Percentiles rank a stretch among this genome's conserved stretches.
These are phyloP conservation scores for Blastocystis sp. DNA, from an alignment of 352 stramenopile species.

Conservation along the genomic window DNA sequence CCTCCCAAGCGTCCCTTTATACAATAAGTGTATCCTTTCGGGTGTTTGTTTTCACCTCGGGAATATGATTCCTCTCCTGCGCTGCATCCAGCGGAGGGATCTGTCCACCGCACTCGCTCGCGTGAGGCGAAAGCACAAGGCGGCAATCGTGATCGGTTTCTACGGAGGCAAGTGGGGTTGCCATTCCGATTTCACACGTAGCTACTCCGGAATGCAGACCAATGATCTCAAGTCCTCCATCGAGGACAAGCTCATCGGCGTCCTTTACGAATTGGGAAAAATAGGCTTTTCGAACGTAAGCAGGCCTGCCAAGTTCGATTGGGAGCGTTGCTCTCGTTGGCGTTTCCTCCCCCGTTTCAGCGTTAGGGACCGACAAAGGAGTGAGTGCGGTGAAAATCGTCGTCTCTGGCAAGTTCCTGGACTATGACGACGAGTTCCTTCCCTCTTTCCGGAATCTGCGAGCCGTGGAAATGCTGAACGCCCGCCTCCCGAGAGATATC, in stretches of 20 bases:
- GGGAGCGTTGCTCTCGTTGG: constrained; percentile 48
- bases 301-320: constrained; percentile 39
- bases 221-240: constrained; percentile 11
- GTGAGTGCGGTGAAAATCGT: constrained; percentile 54
- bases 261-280: constrained; percentile 8
- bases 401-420: constrained; percentile 31
- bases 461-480: not conserved
- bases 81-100: not conserved
- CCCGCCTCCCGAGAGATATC: constrained; percentile 5
- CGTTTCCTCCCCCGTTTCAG: not conserved
- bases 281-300: constrained; percentile 16
- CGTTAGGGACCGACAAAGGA: constrained; percentile 32
- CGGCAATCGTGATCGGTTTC: constrained; percentile 29
- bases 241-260: constrained; percentile 32
- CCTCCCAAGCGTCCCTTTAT: constrained; percentile 10
- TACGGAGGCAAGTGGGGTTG: constrained; percentile 31
- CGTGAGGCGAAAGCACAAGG: constrained; percentile 35
- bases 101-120: not conserved
- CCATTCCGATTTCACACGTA: not conserved
- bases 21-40: constrained; percentile 31
- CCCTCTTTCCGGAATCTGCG: not conserved
- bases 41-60: not conserved
- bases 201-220: constrained; percentile 41
- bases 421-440: constrained; percentile 43
- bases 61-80: not conserved